phyloP scores from a whole-genome alignment of 2,329 filamentous ascomycete species.

The Claviceps purpurea region DNA sequence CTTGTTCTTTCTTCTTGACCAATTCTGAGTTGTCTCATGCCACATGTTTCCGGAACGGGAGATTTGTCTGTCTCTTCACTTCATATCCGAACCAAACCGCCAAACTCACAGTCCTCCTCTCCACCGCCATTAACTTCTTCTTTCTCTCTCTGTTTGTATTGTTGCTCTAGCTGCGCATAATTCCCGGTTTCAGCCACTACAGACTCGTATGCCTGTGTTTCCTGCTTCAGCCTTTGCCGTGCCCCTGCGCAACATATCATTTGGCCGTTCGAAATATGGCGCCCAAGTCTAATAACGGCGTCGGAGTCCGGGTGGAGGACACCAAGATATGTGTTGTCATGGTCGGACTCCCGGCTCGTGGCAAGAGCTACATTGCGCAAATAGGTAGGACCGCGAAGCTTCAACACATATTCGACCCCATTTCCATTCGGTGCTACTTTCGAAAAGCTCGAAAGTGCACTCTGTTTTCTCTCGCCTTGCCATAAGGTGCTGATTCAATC shows the following conservation, averaged over 20 bases:
- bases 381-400: slow-evolving; percentile 53
- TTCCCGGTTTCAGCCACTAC: background rate
- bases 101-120: background rate
- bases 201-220: slow-evolving; percentile 4
- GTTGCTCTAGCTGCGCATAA: background rate
- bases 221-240: slow-evolving; percentile 5
- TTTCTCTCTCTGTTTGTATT: background rate
- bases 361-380: slow-evolving; percentile 95
- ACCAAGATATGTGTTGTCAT: slow-evolving; percentile 97
- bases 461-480: background rate
- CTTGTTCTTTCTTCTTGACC: background rate
- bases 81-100: background rate
- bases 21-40: background rate
- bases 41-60: background rate
- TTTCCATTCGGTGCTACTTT: background rate
- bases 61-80: background rate
- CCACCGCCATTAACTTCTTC: background rate
- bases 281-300: slow-evolving; percentile 42
- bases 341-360: slow-evolving; percentile 89
- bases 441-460: background rate
- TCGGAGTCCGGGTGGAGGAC: slow-evolving; percentile 81
- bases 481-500: slow-evolving; percentile 1
- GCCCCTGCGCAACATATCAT: slow-evolving; percentile 7
- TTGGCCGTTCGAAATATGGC: slow-evolving; percentile 23
- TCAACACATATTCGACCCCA: background rate